phyloP scores from a whole-genome alignment of 257 asterid genomes.

The Nicotiana sylvestris region DNA sequence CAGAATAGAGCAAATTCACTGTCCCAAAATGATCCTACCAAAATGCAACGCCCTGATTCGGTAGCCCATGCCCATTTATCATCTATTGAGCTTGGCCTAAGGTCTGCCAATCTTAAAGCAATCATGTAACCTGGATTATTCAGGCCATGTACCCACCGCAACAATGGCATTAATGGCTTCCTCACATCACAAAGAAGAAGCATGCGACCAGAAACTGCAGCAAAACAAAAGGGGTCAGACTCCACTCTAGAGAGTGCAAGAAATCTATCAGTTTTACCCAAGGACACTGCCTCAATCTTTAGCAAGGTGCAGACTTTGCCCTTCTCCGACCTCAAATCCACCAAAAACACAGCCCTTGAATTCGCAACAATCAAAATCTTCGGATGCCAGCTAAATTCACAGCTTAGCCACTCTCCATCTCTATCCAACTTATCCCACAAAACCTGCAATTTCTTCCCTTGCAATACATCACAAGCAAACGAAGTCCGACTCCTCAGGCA shows the following conservation, averaged over 20 bases:
- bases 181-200: slow-evolving; percentile 72
- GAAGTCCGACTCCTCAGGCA: slow-evolving; percentile 8
- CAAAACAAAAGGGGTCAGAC: slow-evolving; percentile 45
- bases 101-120: slow-evolving; percentile 49
- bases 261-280: slow-evolving; percentile 45
- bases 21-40: slow-evolving; percentile 87
- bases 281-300: slow-evolving; percentile 48
- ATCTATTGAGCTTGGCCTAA: slow-evolving; percentile 44
- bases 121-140: slow-evolving; percentile 47
- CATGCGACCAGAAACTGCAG: slow-evolving; percentile 40
- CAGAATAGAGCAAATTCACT: slow-evolving; percentile 54
- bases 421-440: slow-evolving; percentile 32
- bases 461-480: slow-evolving; percentile 13
- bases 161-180: slow-evolving; percentile 45
- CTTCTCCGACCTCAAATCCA: slow-evolving; percentile 47
- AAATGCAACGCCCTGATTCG: slow-evolving; percentile 66
- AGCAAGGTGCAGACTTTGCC: slow-evolving; percentile 41
- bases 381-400: slow-evolving; percentile 81
- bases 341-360: slow-evolving; percentile 44
- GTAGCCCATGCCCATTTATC: slow-evolving; percentile 48
- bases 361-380: slow-evolving; percentile 55
- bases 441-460: slow-evolving; percentile 30
- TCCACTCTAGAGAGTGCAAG: slow-evolving; percentile 48
- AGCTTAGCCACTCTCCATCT: slow-evolving; percentile 44
- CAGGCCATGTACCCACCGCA: slow-evolving; percentile 62